Base-by-base conservation (phyloP, 768 basidiomycete genomes). In the Chalciporus sphaerocephalus region DNA sequence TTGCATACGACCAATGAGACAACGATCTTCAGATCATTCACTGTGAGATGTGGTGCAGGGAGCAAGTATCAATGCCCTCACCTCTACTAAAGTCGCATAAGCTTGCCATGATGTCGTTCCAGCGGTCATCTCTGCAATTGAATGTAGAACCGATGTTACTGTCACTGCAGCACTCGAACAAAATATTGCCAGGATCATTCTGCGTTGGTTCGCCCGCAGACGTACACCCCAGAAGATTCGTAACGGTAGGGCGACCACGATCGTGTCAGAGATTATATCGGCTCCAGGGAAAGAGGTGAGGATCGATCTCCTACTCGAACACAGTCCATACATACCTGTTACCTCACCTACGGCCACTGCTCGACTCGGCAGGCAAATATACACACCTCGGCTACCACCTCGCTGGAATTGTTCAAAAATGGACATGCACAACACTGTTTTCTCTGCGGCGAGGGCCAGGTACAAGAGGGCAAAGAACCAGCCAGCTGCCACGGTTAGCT, bases 251-350 rank as follows among this genome's bases (percentile, higher is more conserved):
- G 13, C 18, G 18, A 18, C 27, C 18, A 20, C 21, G 16, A 40
- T 37, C 11, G 22, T 20, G 36, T 44, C 23, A 34, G 43, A 9
- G 13, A 38, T 24, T 20, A 17, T 10, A 13, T 50, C 39, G 47
- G 33, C 27, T 50, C 13, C 27, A 13, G 32, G 12, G 21, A 13
- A 32, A 37, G n/a, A 16, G 33, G 40, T 25, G 8, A 25, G 15
- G 15, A n/a, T 17, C n/a, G n/a, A 13, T 20, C 34, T 17, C 32
- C n/a, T n/a, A n/a, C n/a, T 17, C 24, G n/a, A n/a, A n/a, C n/a
- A n/a, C n/a, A n/a, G 7, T 21, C n/a, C 33, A 40, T 50, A 25
- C 38, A 22, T 6, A 23, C 47, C 28, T 43, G 36, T 33, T 36
- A n/a, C 8, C 15, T 22, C 7, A 10, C 27, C 13, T 15, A 25